These are phyloP conservation scores for Aschersonia sp. DNA, from an alignment of 2,329 filamentous ascomycete species.

Conservation along the genomic window DNA sequence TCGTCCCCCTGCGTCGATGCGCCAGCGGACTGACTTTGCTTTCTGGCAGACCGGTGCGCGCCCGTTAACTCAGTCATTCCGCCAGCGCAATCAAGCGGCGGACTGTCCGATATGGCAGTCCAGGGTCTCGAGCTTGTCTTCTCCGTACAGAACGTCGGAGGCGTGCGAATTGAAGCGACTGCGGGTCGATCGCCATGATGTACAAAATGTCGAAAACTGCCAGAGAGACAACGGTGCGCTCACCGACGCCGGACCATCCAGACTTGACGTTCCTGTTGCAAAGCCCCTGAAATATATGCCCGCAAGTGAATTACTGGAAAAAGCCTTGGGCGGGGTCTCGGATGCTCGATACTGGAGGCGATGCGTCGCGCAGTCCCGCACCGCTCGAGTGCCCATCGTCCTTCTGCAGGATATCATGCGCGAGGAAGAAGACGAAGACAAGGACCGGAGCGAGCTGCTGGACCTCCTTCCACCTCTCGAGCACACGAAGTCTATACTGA, in stretches of 20 bases:
- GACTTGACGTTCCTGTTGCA: background rate
- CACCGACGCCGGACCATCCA: background rate
- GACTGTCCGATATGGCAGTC: background rate
- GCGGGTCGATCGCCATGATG: background rate
- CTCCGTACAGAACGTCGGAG: background rate
- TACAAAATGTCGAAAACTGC: background rate
- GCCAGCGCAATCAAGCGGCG: background rate
- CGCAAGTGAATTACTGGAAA: conserved; percentile 12
- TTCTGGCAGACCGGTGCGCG: background rate
- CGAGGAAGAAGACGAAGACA: conserved; percentile 7
- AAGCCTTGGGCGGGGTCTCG: conserved; percentile 5
- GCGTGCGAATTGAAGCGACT: background rate
- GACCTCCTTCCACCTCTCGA: conserved; percentile 11
- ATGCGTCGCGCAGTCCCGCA: conserved; percentile 11
- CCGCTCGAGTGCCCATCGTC: conserved; percentile 13
- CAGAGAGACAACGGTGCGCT: background rate
- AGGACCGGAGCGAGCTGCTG: conserved; percentile 6
- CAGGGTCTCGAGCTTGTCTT: background rate
- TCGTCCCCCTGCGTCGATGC: background rate
- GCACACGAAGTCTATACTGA: conserved; percentile 11
- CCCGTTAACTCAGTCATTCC: background rate
- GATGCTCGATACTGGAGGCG: conserved; percentile 6
- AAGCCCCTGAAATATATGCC: conserved; percentile 10
- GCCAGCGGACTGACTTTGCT: background rate
- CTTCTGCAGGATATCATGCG: conserved; percentile 17